Percentiles rank a stretch among this genome's conserved stretches.
Conservation (phyloP, 805 yeast genomes). For the Kodamaea restingae region DNA sequence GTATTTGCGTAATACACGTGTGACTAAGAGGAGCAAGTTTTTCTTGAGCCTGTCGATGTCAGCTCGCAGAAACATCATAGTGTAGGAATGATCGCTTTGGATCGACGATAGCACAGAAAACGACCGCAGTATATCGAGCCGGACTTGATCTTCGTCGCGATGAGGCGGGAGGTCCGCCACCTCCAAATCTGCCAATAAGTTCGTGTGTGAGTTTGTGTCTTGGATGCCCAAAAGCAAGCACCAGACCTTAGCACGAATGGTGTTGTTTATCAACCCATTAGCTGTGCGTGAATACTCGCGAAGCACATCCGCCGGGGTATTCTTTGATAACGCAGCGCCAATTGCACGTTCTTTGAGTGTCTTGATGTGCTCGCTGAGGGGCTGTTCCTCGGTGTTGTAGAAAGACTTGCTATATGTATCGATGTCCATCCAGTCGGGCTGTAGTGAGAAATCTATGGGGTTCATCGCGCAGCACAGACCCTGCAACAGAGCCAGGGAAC, state of each 20-base stretch:
- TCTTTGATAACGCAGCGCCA: slow-evolving; percentile 30
- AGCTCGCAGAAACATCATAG: slow-evolving; percentile 30
- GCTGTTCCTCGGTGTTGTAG: slow-evolving; percentile 37
- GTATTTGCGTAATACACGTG: slow-evolving; percentile 52
- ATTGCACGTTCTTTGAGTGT: slow-evolving; percentile 36
- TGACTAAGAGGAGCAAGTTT: slow-evolving; percentile 42
- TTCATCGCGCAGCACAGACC: slow-evolving; percentile 5
- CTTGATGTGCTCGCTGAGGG: slow-evolving; percentile 36
- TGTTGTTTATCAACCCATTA: slow-evolving; percentile 44
- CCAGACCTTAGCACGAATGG: slow-evolving; percentile 47
- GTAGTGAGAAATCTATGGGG: slow-evolving; percentile 5
- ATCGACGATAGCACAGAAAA: slow-evolving; percentile 34
- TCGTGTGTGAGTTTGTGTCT: neutral
- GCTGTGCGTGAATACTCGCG: slow-evolving; percentile 38
- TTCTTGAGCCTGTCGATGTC: slow-evolving; percentile 34
- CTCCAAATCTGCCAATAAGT: slow-evolving; percentile 4
- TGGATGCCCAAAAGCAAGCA: slow-evolving; percentile 41
- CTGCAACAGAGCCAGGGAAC: neutral
- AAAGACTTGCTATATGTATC: slow-evolving; percentile 44
- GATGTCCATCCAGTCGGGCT: slow-evolving; percentile 47
- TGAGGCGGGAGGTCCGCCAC: slow-evolving; percentile 40
- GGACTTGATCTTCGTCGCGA: slow-evolving; percentile 73
- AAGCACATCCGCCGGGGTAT: slow-evolving; percentile 17
- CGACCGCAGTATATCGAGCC: slow-evolving; percentile 72
- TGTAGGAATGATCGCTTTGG: slow-evolving; percentile 21